Evolutionary conservation across 164 flowering plant genomes (phyloP).

Genomic region (Cinnamomum micranthum): DNA sequence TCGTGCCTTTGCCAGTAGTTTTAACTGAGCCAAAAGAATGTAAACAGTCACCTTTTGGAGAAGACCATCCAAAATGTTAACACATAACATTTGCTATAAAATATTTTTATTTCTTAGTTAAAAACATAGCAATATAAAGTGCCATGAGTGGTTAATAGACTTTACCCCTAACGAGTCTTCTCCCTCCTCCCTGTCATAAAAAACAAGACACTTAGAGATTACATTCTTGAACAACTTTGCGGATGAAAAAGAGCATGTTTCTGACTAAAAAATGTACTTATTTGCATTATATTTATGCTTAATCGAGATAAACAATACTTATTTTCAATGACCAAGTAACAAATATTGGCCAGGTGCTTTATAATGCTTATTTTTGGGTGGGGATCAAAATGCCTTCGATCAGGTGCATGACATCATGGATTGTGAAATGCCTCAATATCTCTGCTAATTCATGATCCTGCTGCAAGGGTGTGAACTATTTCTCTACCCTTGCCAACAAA

Average conservation of each 20-base stretch:
- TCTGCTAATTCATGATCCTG: not conserved
- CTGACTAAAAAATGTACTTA: not conserved
- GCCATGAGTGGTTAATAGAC: not conserved
- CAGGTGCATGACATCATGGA: too few species aligned
- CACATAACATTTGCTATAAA: too few species aligned
- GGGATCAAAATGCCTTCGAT: too few species aligned
- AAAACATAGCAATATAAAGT: not conserved
- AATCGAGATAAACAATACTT: too few species aligned
- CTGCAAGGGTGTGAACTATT: too few species aligned
- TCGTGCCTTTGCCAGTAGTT: constrained; percentile 80
- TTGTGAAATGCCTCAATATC: not conserved
- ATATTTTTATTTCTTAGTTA: not conserved
- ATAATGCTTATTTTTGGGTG: too few species aligned
- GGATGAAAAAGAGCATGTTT: not conserved
- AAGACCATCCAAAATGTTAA: too few species aligned
- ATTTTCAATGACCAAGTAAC: too few species aligned
- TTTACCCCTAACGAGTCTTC: constrained; percentile 90
- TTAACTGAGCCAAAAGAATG: constrained; percentile 48
- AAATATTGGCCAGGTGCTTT: too few species aligned
- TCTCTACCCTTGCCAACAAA: too few species aligned
- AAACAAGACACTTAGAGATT: not conserved
- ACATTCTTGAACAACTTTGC: not conserved
- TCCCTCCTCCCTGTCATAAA: constrained; percentile 69
- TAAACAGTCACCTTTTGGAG: not conserved
- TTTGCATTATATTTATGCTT: too few species aligned